phyloP scores from a whole-genome alignment of 495 filamentous ascomycete species.

The Terfezia claveryi region DNA sequence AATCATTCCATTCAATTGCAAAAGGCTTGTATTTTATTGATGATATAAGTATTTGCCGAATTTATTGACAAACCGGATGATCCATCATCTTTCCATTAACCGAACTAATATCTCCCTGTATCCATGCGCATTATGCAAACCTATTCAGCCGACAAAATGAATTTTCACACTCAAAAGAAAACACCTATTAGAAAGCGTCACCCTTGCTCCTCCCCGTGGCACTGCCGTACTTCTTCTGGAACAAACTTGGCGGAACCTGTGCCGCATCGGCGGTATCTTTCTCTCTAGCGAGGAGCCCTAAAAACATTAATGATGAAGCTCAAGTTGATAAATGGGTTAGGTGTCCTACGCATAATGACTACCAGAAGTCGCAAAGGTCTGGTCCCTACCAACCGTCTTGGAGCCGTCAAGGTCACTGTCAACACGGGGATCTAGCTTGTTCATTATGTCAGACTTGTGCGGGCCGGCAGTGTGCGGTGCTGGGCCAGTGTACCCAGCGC shows the following conservation, averaged over 20 bases:
- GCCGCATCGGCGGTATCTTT: slow-evolving; percentile 5
- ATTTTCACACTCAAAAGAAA: background rate
- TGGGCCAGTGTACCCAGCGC: slow-evolving; percentile 3
- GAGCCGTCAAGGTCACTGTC: slow-evolving; percentile 26
- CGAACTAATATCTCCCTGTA: too few species aligned
- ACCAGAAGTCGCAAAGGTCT: slow-evolving; percentile 10
- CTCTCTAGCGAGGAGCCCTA: background rate
- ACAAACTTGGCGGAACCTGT: slow-evolving; percentile 9
- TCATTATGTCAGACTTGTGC: slow-evolving; percentile 27
- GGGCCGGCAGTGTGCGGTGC: slow-evolving; percentile 23
- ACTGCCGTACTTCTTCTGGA: background rate
- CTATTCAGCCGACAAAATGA: too few species aligned
- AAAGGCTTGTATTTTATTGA: too few species aligned
- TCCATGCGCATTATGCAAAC: too few species aligned
- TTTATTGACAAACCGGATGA: too few species aligned
- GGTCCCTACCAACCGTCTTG: slow-evolving; percentile 12
- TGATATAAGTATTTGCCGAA: too few species aligned
- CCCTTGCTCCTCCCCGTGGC: background rate
- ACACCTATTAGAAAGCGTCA: background rate
- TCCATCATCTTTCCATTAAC: too few species aligned
- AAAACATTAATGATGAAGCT: background rate
- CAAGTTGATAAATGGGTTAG: background rate
- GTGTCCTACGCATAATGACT: slow-evolving; percentile 2
- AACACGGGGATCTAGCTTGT: slow-evolving; percentile 29
- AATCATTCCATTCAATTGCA: too few species aligned